Evolutionary conservation across 2,329 filamentous ascomycete genomes (phyloP), one percentile per base, ranked within the genome.

Genomic region (Hortaea werneckii): DNA sequence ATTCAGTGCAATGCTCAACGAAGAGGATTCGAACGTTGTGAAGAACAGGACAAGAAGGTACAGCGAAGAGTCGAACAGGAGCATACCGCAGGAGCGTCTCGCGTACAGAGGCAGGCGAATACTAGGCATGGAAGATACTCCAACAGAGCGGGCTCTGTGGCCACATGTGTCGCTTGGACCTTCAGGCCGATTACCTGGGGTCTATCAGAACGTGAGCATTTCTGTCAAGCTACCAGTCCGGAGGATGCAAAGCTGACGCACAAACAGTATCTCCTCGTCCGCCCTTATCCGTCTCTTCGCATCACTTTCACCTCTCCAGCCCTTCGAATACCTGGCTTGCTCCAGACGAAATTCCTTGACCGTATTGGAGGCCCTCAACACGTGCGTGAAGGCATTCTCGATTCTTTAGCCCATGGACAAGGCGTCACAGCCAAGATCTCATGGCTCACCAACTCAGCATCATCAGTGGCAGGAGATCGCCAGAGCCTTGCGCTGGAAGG

Each of bases 221-320:
- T 9, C n/a, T n/a, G 8, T 35, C 32, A 35, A 39, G 32, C 32
- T 35, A 10, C 32, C 32, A 35, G 32, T 35, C 9, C n/a, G n/a
- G 9, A 12, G 32, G 9, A 9, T 9, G n/a, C 29, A 38, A 26
- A n/a, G 20, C 29, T 35, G 13, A 40, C 37, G 28, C 27, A 20
- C 7, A 37, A 26, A 41, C 48, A 81, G 55, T 83, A 81, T 55
- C 69, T 83, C n/a, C 73, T 83, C 12, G 74, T 83, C 5, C 71
- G 82, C 4, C 82, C 82, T 0, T 78, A 78, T 51, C 82, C 82
- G 1, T 80, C 72, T 32, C 68, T 86, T 0, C 74, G 77, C 1
- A 79, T 86, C 43, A 72, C 85, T 1, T 86, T 86, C 58, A 82
- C 82, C 2, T 83, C 79, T 1, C 81, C 82, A 0, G 76, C 78